These are phyloP conservation scores for Naegleria gruberi DNA, from an alignment of 208 protist genomes.

Conservation along the genomic window DNA sequence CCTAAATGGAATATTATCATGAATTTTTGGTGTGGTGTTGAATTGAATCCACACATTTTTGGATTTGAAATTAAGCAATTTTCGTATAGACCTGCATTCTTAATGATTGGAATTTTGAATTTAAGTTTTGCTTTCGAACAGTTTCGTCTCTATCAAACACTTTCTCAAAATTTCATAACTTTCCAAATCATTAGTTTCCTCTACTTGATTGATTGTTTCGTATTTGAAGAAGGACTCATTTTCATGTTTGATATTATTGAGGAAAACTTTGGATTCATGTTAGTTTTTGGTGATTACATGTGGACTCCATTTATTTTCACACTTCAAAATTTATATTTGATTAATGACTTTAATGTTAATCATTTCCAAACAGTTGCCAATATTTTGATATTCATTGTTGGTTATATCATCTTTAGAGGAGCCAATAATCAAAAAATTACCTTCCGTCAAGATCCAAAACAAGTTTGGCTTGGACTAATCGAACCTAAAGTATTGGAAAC, in stretches of 20 bases:
- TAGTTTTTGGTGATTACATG: slow-evolving; percentile 48
- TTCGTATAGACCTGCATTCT: slow-evolving; percentile 53
- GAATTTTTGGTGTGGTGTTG: slow-evolving; percentile 54
- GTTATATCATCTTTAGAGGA: slow-evolving; percentile 52
- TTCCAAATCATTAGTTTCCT: slow-evolving; percentile 16
- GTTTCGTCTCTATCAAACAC: slow-evolving; percentile 31
- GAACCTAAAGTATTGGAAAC: slow-evolving; percentile 60
- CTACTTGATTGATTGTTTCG: slow-evolving; percentile 55
- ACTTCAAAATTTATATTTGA: slow-evolving; percentile 48
- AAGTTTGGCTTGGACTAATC: slow-evolving; percentile 41
- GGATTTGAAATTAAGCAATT: slow-evolving; percentile 60
- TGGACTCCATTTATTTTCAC: slow-evolving; percentile 55
- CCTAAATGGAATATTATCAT: slow-evolving; percentile 36
- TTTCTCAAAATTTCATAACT: neutral
- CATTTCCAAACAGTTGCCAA: slow-evolving; percentile 12
- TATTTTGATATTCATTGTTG: slow-evolving; percentile 26
- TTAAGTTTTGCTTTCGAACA: slow-evolving; percentile 43
- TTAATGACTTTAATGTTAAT: slow-evolving; percentile 3
- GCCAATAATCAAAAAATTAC: slow-evolving; percentile 49
- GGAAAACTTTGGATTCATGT: slow-evolving; percentile 61
- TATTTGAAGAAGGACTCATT: slow-evolving; percentile 42
- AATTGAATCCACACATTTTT: slow-evolving; percentile 51
- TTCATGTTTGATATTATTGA: slow-evolving; percentile 55
- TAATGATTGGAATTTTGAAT: slow-evolving; percentile 46
- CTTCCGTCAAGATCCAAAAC: slow-evolving; percentile 45